phyloP scores from a whole-genome alignment of 2,329 filamentous ascomycete species.

The Sporothrix humicola region DNA sequence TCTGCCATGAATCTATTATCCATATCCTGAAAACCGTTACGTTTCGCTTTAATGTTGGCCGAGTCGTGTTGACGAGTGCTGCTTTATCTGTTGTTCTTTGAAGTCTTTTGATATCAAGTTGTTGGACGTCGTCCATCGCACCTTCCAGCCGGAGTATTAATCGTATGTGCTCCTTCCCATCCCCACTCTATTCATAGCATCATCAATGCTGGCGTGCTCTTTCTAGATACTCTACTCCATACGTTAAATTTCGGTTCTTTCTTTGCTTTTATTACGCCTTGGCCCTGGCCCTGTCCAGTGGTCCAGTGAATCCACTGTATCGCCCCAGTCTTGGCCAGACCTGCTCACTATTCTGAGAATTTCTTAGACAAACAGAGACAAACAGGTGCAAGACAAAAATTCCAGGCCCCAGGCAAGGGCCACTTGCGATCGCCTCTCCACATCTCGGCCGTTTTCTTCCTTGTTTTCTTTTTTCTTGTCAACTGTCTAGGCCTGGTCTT shows the following conservation, averaged over 20 bases:
- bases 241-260: slow-evolving; percentile 5
- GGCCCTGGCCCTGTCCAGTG: background rate
- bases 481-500: too few relatives aligned
- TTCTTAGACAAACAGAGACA: slow-evolving; percentile 4
- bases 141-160: background rate
- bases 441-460: slow-evolving; percentile 23
- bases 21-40: background rate
- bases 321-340: slow-evolving; percentile 17
- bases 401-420: slow-evolving; percentile 20
- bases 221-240: background rate
- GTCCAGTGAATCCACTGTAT: too few relatives aligned
- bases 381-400: background rate
- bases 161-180: background rate
- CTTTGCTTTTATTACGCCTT: background rate
- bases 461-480: background rate
- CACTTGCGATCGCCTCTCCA: slow-evolving; percentile 24
- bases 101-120: background rate
- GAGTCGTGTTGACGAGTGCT: background rate
- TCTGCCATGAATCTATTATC: background rate
- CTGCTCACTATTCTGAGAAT: too few relatives aligned
- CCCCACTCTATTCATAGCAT: slow-evolving; percentile 14
- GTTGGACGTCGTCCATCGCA: background rate
- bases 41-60: slow-evolving; percentile 2
- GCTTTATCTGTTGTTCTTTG: background rate
- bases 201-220: background rate